Percentiles rank a stretch among this genome's conserved stretches.
Evolutionary conservation across 768 basidiomycete species (phyloP).

Genomic region (Tulasnella sp.): DNA sequence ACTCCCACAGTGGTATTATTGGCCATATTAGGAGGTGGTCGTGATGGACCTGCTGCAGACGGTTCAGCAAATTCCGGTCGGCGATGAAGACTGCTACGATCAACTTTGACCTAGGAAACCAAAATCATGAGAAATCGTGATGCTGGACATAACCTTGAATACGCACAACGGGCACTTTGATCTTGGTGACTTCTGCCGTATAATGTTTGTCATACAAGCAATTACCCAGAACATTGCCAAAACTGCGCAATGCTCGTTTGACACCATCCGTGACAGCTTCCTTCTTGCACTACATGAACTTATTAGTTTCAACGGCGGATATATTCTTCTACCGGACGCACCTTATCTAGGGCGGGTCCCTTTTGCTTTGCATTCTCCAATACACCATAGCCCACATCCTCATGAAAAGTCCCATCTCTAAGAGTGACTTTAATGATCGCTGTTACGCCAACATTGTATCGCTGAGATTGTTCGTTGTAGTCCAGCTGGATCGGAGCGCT

Average conservation of each 20-base stretch:
- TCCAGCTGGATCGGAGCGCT: conserved; percentile 43
- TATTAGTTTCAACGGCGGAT: not conserved
- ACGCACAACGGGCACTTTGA: conserved; percentile 71
- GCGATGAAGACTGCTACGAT: conserved; percentile 52
- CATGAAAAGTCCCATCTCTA: conserved; percentile 77
- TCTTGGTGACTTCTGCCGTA: conserved; percentile 69
- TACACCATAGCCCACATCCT: conserved; percentile 87
- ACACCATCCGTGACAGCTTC: conserved; percentile 93
- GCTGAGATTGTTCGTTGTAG: conserved; percentile 47
- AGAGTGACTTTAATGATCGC: conserved; percentile 81
- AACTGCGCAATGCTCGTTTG: conserved; percentile 81
- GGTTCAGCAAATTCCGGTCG: conserved; percentile 52
- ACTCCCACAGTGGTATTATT: conserved; percentile 19
- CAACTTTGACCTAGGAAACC: conserved; percentile 45
- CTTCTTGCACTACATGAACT: conserved; percentile 84
- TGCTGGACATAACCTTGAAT: conserved; percentile 3
- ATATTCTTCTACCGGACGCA: conserved; percentile 26
- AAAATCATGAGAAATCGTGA: not conserved
- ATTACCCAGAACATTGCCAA: conserved; percentile 90
- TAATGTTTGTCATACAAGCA: conserved; percentile 96
- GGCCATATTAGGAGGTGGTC: conserved; percentile 20
- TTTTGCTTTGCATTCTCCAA: conserved; percentile 78
- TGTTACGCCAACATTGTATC: conserved; percentile 63
- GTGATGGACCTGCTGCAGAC: not conserved
- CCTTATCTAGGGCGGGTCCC: conserved; percentile 82